These are phyloP conservation scores for Fusarium buharicum DNA, from an alignment of 2,329 filamentous ascomycete genomes.

Conservation along the genomic window DNA sequence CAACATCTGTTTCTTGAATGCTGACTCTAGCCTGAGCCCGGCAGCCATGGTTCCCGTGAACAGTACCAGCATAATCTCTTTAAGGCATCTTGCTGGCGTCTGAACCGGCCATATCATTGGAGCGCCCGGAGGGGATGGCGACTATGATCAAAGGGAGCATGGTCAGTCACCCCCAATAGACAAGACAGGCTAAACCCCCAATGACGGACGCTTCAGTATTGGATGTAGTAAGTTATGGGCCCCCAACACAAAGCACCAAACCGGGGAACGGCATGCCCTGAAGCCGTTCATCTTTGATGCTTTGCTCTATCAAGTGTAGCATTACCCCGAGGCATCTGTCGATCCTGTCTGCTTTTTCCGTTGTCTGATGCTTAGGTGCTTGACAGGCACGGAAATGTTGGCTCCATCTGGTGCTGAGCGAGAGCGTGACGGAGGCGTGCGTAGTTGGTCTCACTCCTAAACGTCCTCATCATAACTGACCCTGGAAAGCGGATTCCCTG, in stretches of 20 bases:
- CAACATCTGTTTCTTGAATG: constrained; percentile 34
- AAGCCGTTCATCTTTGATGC: constrained; percentile 27
- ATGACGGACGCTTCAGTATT: constrained; percentile 7
- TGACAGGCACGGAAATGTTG: constrained; percentile 14
- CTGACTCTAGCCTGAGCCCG: constrained; percentile 25
- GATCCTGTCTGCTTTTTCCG: constrained; percentile 33
- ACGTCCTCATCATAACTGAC: constrained; percentile 9
- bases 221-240: constrained; percentile 13
- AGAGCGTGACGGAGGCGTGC: constrained; percentile 18
- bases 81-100: constrained; percentile 30
- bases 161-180: constrained; percentile 36
- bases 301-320: constrained; percentile 25
- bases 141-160: constrained; percentile 18
- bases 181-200: constrained; percentile 34
- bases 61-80: constrained; percentile 21
- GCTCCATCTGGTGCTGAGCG: constrained; percentile 31
- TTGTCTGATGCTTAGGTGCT: constrained; percentile 26
- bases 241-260: constrained; percentile 40
- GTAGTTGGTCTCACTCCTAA: constrained; percentile 20
- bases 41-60: constrained; percentile 22
- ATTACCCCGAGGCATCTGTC: constrained; percentile 36
- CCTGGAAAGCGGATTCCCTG: constrained; percentile 32
- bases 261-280: constrained; percentile 40
- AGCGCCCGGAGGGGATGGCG: constrained; percentile 31
- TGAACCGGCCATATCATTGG: constrained; percentile 37